Conservation (phyloP, 768 basidiomycete genomes). For the Antrodiella citrinella region DNA sequence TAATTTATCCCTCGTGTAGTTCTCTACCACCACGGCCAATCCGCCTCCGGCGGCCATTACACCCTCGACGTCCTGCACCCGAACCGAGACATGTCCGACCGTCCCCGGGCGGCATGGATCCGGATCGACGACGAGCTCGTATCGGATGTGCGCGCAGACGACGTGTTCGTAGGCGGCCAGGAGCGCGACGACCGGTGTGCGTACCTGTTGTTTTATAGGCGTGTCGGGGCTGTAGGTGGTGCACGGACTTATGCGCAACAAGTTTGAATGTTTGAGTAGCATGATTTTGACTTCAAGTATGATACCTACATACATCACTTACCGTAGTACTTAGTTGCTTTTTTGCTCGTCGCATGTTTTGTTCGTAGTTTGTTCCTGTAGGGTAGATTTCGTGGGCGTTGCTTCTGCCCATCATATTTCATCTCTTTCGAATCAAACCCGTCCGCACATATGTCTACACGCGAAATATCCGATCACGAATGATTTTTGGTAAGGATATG, state of each 20-base stretch:
- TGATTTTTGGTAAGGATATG: too few species aligned
- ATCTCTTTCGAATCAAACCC: too few species aligned
- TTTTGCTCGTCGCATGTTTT: too few species aligned
- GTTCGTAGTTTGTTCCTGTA: too few species aligned
- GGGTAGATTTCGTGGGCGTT: too few species aligned
- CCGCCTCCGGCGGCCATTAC: constrained; percentile 92
- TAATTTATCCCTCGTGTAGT: constrained; percentile 32
- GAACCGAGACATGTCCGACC: constrained; percentile 39
- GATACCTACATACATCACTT: too few species aligned
- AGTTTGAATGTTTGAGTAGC: too few species aligned
- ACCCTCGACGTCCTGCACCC: constrained; percentile 85
- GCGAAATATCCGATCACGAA: too few species aligned
- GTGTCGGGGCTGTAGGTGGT: constrained; percentile 31
- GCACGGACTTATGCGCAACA: constrained; percentile 6
- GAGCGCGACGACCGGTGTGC: constrained; percentile 63
- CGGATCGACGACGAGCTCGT: constrained; percentile 92
- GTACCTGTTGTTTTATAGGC: constrained; percentile 81
- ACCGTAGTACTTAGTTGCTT: too few species aligned
- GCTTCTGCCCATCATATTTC: too few species aligned
- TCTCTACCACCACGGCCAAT: constrained; percentile 88
- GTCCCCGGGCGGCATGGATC: constrained; percentile 69
- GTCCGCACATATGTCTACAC: too few species aligned
- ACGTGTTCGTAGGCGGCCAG: constrained; percentile 50
- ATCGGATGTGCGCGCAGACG: constrained; percentile 60
- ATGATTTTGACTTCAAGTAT: too few species aligned